Percentiles rank a stretch among this genome's conserved stretches.
These are phyloP conservation scores for Leccinum ochraceum DNA, from an alignment of 768 basidiomycete genomes.

Conservation along the genomic window DNA sequence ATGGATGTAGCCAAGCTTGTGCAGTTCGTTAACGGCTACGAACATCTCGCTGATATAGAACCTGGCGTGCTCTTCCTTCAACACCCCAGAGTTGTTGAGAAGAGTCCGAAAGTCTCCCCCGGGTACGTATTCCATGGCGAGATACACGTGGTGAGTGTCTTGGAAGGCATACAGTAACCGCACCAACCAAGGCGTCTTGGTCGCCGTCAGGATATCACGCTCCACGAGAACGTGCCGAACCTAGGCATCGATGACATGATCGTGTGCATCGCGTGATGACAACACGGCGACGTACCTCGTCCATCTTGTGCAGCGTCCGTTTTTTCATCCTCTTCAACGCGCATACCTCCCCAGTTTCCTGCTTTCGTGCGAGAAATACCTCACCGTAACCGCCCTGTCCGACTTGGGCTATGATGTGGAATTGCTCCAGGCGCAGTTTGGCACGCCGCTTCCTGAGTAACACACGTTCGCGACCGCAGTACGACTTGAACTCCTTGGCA, in stretches of 20 bases:
- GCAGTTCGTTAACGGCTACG: constrained; percentile 87
- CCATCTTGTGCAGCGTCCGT: constrained; percentile 95
- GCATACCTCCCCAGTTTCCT: constrained; percentile 94
- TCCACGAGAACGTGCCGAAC: constrained; percentile 98
- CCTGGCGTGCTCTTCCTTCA: constrained; percentile 95
- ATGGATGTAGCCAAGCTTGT: constrained; percentile 98
- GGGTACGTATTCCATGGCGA: constrained; percentile 99
- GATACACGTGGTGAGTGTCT: constrained; percentile 86
- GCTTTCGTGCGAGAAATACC: constrained; percentile 93
- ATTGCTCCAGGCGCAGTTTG: constrained; percentile 91
- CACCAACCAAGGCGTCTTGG: constrained; percentile 97
- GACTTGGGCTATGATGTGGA: constrained; percentile 98
- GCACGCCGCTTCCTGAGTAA: constrained; percentile 89
- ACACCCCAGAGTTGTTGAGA: constrained; percentile 95
- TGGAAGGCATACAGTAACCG: constrained; percentile 96
- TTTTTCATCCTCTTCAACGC: constrained; percentile 98
- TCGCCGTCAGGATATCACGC: constrained; percentile 95
- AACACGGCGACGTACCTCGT: constrained; percentile 63
- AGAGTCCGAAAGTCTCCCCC: constrained; percentile 98
- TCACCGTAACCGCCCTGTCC: constrained; percentile 99
- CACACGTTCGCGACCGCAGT: constrained; percentile 92
- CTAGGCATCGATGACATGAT: constrained; percentile 38
- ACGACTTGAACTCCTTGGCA: constrained; percentile 84
- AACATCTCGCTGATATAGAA: constrained; percentile 99
- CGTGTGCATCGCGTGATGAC: background rate